Evolutionary conservation across 2,329 filamentous ascomycete genomes (phyloP), one percentile per base, ranked within the genome.

Genomic region (Nakataea oryzae): DNA sequence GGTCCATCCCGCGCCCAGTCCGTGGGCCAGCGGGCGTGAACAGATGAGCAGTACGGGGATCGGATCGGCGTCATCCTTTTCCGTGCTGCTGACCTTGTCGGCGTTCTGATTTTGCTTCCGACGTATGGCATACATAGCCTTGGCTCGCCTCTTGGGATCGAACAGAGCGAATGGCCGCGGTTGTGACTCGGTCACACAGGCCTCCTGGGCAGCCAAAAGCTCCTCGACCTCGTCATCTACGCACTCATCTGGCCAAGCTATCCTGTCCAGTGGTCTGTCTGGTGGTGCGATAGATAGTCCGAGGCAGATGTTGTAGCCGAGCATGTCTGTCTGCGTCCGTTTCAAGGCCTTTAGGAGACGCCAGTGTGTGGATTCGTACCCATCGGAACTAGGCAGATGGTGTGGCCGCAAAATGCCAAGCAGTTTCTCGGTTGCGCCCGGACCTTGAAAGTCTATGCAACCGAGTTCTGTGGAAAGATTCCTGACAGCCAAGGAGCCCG

Each of bases 401-500:
- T 28, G 41, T 5, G 59, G 59, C 12, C 28, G 47, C 27, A 60
- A 17, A 21, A 60, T 3, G 30, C 29, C 28, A 28, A 24, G 27
- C 9, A 60, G 28, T 12, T 29, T 24, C 21, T n/a, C 27, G 7
- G 47, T 54, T 12, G 59, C 50, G 17, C 47, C 59, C 7, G 47
- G 41, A n/a, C 59, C 59, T 21, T 30, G 59, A 12, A 60, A 26
- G 17, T 60, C 59, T 47, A 60, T 60, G 26, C 59, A 54, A 17
- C 59, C 59, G 34, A 60, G 28, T 26, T 54, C 28, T 12, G 11
- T 34, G 9, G 59, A 60, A 8, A 60, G 41, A 34, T 34, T 28
- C n/a, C 21, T 30, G 3, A 34, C 76, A 76, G 28, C 82, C 84
- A 84, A 87, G 91, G 28, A 85, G 75, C 21, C 81, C 79, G 27